Base-by-base conservation (phyloP, 2,329 filamentous ascomycete species). In the Trichoderma sp. region DNA sequence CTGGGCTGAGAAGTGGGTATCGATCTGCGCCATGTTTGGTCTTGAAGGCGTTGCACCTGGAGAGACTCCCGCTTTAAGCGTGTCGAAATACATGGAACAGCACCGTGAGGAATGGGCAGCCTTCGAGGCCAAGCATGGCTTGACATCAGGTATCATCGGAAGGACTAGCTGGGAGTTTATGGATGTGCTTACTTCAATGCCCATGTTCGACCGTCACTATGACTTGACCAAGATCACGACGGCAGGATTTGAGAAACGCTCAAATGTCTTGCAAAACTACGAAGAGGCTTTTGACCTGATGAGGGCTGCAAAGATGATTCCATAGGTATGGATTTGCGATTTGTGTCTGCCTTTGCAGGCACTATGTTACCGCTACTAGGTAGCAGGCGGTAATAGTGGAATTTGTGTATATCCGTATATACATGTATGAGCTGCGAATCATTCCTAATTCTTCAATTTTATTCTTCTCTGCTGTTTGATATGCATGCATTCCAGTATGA, bases 1-100 rank as follows among this genome's bases (percentile, higher is more conserved):
- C 5, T 68, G 66, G 66, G 66, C 57, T n/a, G 66, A 68, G 37
- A 68, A 68, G 37, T 68, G 66, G 66, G 57, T 27, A n/a, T 43
- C 33, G 2, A 43, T 68, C 43, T 68, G 66, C 7, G 33, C 24
- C 13, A 33, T 61, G 47, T 68, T 68, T 29, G 66, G 66, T 6
- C 66, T 68, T 13, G 66, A 43, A 27, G 57, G 66, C 47, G 19
- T 68, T 11, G 43, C 66, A 0, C 66, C 66, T 3, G 66, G 14
- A 27, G 57, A 61, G 8, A 21, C 47, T 11, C 14, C 47, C 13
- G 16, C 14, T 5, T 14, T 68, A 7, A 47, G 66, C 8, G 66
- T 56, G 49, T 49, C 47, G 4, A 47, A 49, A 4, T 68, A 68
- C 19, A 62, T 68, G 66, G 5, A 33, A 10, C 35, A 68, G 27